Evolutionary conservation across 2,329 filamentous ascomycete species (phyloP), one percentile per base, ranked within the genome.

Genomic region (Alternaria ventricosa): DNA sequence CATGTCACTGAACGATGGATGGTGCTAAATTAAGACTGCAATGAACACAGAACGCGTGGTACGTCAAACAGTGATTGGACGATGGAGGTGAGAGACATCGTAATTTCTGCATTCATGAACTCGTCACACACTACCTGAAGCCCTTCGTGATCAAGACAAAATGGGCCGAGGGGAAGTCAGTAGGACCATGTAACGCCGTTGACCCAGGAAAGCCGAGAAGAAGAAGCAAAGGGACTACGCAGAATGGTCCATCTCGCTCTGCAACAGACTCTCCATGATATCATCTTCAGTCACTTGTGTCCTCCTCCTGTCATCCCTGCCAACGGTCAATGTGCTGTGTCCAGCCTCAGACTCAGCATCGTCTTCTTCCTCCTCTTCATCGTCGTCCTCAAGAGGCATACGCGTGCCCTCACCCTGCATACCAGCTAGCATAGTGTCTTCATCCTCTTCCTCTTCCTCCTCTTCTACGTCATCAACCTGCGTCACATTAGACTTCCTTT

Each of bases 321-420:
- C 53, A 28, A 65, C 60, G 3, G 55, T 65, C 36, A 65, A 30
- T n/a, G 62, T 50, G 18, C 59, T 64, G 12, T 60, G 57, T 9
- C 60, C 57, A 18, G 56, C 61, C 23, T 55, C 20, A 41, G 51
- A 56, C 22, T 62, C 12, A 27, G 58, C 66, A 41, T 68, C 53
- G 7, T 69, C 64, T 3, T 72, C 62, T 43, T 55, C 69, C 0
- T 70, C 68, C 1, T 74, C 68, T 1, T 75, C 71, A 1, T 74
- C 72, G 11, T 75, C 72, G 1, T 71, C 70, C 43, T 74, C 72
- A 41, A 78, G 69, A 12, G 78, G 77, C 68, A 79, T 75, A 9
- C 73, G 66, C 18, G 78, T 79, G 4, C 77, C 71, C 60, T 79
- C 78, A 2, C 71, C 78, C 36, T 79, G 76, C 67, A 78, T 69